Base-by-base conservation (phyloP, 2,329 filamentous ascomycete species). In the Epichloe gansuensis region DNA sequence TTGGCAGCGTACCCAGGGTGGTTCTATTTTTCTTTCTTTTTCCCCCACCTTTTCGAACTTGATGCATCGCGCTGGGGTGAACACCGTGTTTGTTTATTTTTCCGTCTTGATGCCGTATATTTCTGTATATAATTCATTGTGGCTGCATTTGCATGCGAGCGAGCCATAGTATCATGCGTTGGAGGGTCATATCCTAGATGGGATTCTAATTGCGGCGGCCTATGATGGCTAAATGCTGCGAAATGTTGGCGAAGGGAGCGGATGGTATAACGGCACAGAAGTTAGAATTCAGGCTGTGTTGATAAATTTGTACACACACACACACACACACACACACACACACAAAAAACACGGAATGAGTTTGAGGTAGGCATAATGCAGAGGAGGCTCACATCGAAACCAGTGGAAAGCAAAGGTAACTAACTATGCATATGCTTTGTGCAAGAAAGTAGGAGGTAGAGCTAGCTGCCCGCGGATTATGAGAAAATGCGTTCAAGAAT, bases 101-200 rank as follows among this genome's bases (percentile, higher is more conserved):
- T 44, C 11, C 12, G 38, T 39, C 21, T 45, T 50, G 46, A 50
- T 50, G 28, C 50, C 53, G 46, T 45, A 31, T 43, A 38, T 51
- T 51, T 46, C 38, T 54, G 44, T 54, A 54, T 46, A 48, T 51
- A 51, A n/a, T 48, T 35, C 12, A 9, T 46, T 28, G 46, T 45
- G 31, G 35, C 52, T 45, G 49, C 48, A 47, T 54, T 31, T 39
- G 49, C 45, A 37, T 35, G 46, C 45, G 38, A 54, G 48, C 45
- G 37, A 45, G 52, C 52, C 44, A 34, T 35, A 34, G 17, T 11
- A 41, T 35, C 12, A 44, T 34, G 35, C 43, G 17, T 44, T 28
- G 52, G 25, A 47, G 31, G 31, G 13, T 28, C 31, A 12, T 4
- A 44, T 51, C 42, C 34, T 51, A 31, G 42, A 51, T 28, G 49